Percentiles rank a stretch among this genome's conserved stretches.
phyloP scores from a whole-genome alignment of 1,284 basidiomycete species.

The Papiliotrema flavescens region DNA sequence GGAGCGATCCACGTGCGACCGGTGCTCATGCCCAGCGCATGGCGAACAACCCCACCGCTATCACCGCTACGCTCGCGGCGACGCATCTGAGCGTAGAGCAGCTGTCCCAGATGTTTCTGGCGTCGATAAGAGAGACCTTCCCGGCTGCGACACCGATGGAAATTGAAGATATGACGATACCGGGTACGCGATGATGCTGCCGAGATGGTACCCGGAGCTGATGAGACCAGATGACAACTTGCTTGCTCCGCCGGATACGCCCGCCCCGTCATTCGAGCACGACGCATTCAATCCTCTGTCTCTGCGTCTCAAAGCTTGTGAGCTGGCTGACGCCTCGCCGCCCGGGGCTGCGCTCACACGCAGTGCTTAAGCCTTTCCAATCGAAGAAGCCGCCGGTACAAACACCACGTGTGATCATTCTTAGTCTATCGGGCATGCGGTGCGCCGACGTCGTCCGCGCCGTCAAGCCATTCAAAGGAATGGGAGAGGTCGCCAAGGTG shows the following conservation, averaged over 20 bases:
- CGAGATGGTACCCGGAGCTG: background rate
- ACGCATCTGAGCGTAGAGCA: constrained; percentile 22
- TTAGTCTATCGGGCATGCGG: constrained; percentile 44
- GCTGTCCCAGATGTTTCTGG: constrained; percentile 26
- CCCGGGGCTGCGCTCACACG: background rate
- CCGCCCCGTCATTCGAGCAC: background rate
- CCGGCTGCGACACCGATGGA: constrained; percentile 41
- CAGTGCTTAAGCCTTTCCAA: constrained; percentile 2
- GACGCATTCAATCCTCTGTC: constrained; percentile 1
- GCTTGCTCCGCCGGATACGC: background rate
- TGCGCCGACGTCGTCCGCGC: constrained; percentile 49
- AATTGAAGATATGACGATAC: constrained; percentile 38
- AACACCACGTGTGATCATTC: constrained; percentile 43
- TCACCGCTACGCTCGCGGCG: constrained; percentile 8
- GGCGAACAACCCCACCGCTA: constrained; percentile 5
- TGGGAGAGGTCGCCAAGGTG: constrained; percentile 49
- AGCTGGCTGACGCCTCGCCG: background rate
- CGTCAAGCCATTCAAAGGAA: constrained; percentile 37
- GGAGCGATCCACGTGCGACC: constrained; percentile 2
- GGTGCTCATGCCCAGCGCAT: constrained; percentile 6
- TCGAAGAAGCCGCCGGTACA: constrained; percentile 18
- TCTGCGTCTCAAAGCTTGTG: background rate
- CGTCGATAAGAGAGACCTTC: constrained; percentile 34
- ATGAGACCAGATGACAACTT: background rate
- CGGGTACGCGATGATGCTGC: constrained; percentile 14